Percentiles rank a stretch among this genome's conserved stretches.
Conservation (phyloP, 2,329 filamentous ascomycete species). For the Ceratocystis destructans region DNA sequence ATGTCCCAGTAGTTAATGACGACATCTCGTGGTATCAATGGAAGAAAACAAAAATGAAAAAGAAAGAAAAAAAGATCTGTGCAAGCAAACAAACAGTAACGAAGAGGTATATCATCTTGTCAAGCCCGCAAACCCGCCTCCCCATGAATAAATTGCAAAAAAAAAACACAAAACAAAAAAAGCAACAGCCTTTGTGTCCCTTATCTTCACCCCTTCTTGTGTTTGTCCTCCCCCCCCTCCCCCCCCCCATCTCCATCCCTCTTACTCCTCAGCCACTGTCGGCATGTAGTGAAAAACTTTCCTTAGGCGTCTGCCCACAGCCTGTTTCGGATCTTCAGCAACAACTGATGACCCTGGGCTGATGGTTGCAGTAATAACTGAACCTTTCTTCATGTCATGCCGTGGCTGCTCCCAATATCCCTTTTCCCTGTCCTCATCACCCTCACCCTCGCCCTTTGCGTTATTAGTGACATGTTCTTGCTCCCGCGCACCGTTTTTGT, state of each 20-base stretch:
- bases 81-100: neutral
- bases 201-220: neutral
- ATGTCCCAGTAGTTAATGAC: neutral
- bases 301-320: neutral
- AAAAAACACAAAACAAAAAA: neutral
- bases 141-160: neutral
- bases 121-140: neutral
- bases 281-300: neutral
- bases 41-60: neutral
- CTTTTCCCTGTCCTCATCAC: neutral
- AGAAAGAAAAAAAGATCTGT: too few relatives aligned
- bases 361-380: neutral
- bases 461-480: neutral
- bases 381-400: neutral
- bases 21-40: conserved; percentile 1
- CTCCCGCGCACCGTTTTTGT: neutral
- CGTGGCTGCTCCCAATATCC: neutral
- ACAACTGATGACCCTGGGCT: neutral
- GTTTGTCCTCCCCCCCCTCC: neutral
- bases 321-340: neutral
- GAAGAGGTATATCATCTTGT: conserved; percentile 1
- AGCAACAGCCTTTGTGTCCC: conserved; percentile 2
- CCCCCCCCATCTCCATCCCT: neutral
- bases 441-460: neutral
- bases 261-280: neutral